These are phyloP conservation scores for Fusarium sterilihyphosum DNA, from an alignment of 2,329 filamentous ascomycete genomes.

Conservation along the genomic window DNA sequence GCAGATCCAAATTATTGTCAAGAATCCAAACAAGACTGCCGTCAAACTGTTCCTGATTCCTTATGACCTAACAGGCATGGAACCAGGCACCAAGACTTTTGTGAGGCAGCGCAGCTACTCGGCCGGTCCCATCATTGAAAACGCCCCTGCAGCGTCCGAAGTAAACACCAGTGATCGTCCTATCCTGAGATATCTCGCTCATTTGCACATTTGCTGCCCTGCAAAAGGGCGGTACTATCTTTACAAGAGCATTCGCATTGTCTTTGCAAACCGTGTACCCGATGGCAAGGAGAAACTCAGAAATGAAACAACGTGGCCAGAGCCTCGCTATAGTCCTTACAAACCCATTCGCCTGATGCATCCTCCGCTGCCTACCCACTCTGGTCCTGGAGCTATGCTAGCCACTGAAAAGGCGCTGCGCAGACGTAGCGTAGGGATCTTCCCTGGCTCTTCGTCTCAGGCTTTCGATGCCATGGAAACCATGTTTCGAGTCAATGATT, in stretches of 20 bases:
- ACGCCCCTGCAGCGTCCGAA: slow-evolving; percentile 52
- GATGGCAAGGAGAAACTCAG: slow-evolving; percentile 93
- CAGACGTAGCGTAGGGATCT: slow-evolving; percentile 65
- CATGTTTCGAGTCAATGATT: slow-evolving; percentile 17
- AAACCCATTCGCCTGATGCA: slow-evolving; percentile 71
- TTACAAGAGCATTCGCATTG: slow-evolving; percentile 91
- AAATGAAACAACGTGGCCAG: slow-evolving; percentile 89
- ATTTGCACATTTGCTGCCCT: slow-evolving; percentile 91
- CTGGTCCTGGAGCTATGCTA: slow-evolving; percentile 59
- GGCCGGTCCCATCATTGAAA: slow-evolving; percentile 83
- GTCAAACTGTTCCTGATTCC: slow-evolving; percentile 96
- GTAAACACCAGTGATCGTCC: slow-evolving; percentile 63
- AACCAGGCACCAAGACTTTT: slow-evolving; percentile 93
- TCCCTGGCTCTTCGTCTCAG: slow-evolving; percentile 47
- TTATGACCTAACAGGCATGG: slow-evolving; percentile 93
- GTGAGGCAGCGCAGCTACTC: slow-evolving; percentile 95
- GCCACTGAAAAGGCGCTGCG: slow-evolving; percentile 69
- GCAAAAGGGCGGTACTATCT: slow-evolving; percentile 86
- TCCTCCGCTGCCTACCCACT: slow-evolving; percentile 49
- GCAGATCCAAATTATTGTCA: slow-evolving; percentile 95
- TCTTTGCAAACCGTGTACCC: slow-evolving; percentile 95
- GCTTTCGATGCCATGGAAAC: slow-evolving; percentile 51
- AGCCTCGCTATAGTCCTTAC: slow-evolving; percentile 87
- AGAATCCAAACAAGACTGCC: slow-evolving; percentile 98
- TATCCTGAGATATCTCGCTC: slow-evolving; percentile 87